phyloP scores from a whole-genome alignment of 2,329 filamentous ascomycete genomes.

The Metarhizium humberi region DNA sequence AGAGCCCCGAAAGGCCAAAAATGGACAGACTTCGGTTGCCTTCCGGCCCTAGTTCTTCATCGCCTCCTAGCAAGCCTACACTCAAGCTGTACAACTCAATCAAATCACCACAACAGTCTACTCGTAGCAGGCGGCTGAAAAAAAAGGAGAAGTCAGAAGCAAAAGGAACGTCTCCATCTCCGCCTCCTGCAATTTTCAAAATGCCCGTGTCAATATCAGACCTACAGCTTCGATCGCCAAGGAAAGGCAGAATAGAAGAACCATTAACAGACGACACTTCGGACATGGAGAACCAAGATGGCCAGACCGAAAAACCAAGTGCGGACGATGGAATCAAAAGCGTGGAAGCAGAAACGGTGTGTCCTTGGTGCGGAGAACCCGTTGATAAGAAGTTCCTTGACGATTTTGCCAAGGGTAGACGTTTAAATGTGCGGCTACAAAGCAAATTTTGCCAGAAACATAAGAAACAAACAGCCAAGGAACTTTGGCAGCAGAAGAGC shows the following conservation, averaged over 20 bases:
- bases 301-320: background rate
- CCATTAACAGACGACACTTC: background rate
- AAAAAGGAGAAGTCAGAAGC: background rate
- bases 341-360: constrained; percentile 27
- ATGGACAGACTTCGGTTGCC: background rate
- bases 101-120: background rate
- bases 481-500: constrained; percentile 37
- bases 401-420: constrained; percentile 35
- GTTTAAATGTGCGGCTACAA: constrained; percentile 49
- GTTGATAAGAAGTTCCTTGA: constrained; percentile 49
- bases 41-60: background rate
- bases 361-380: constrained; percentile 56
- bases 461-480: constrained; percentile 42
- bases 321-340: constrained; percentile 2
- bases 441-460: constrained; percentile 56
- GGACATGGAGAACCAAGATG: constrained; percentile 2
- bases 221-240: background rate
- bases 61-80: background rate
- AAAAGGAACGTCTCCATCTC: constrained; percentile 5
- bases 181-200: constrained; percentile 12
- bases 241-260: background rate
- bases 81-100: background rate
- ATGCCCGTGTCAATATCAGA: constrained; percentile 10
- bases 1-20: constrained; percentile 5
- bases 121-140: background rate